phyloP scores from a whole-genome alignment of 805 yeast species.

The Suhomyces faveliae region DNA sequence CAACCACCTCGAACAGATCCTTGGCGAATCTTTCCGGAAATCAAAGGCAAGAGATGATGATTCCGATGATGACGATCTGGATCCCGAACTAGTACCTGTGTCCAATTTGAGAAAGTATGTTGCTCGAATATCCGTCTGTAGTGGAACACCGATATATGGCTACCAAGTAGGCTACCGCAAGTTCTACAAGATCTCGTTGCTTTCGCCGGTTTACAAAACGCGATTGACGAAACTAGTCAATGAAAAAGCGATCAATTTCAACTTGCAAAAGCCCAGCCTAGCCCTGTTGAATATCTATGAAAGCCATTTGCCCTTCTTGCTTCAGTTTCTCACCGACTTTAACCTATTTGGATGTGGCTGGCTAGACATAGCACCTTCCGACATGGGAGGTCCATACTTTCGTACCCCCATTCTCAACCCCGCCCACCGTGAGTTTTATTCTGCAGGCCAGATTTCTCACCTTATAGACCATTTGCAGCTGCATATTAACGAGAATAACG shows the following conservation, averaged over 20 bases:
- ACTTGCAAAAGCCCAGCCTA: background rate
- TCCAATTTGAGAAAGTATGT: constrained; percentile 38
- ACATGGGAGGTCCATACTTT: constrained; percentile 33
- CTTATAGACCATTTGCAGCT: constrained; percentile 18
- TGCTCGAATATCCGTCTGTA: constrained; percentile 62
- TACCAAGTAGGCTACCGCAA: constrained; percentile 63
- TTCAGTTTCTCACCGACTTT: constrained; percentile 81
- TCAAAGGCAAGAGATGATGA: constrained; percentile 11
- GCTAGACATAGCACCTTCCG: constrained; percentile 43
- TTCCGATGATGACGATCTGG: constrained; percentile 5
- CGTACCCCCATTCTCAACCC: constrained; percentile 50
- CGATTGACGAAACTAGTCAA: constrained; percentile 51
- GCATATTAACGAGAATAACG: constrained; percentile 24
- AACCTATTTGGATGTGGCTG: constrained; percentile 85
- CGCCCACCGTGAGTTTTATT: background rate
- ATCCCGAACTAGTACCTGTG: background rate
- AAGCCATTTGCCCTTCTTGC: constrained; percentile 70
- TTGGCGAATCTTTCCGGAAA: constrained; percentile 39
- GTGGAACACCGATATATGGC: constrained; percentile 84
- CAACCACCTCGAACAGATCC: constrained; percentile 42
- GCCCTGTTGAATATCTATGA: constrained; percentile 46
- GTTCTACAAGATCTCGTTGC: constrained; percentile 65
- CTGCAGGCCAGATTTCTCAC: constrained; percentile 4
- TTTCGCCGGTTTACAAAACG: constrained; percentile 58
- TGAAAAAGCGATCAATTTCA: constrained; percentile 16